Evolutionary conservation across 352 stramenopile genomes (phyloP).

Genomic region (Phytophthora colocasiae): DNA sequence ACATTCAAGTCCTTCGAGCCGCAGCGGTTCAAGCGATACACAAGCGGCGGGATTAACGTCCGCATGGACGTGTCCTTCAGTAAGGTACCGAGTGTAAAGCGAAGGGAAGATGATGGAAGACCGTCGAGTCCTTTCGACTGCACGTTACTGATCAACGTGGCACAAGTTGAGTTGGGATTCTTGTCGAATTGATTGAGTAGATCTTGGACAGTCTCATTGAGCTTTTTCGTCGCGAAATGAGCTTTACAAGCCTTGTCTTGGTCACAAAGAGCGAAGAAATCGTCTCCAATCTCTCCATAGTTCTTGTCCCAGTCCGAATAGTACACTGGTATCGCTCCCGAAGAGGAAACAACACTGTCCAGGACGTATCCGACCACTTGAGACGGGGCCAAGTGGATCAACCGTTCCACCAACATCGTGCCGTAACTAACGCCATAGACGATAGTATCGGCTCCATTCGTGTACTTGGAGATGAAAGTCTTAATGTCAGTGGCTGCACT

Average conservation of each 20-base stretch:
- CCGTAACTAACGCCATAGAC: conserved; percentile 70
- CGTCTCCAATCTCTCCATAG: conserved; percentile 38
- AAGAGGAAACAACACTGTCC: conserved; percentile 37
- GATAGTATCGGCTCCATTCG: conserved; percentile 31
- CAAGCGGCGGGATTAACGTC: conserved; percentile 40
- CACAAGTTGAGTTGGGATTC: conserved; percentile 29
- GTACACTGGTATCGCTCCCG: conserved; percentile 13
- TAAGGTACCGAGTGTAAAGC: conserved; percentile 31
- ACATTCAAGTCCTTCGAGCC: conserved; percentile 27
- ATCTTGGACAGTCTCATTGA: conserved; percentile 23
- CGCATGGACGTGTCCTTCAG: conserved; percentile 30
- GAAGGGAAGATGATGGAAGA: conserved; percentile 30
- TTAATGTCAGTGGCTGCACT: conserved; percentile 41
- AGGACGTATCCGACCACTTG: conserved; percentile 52
- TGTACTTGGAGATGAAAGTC: conserved; percentile 31
- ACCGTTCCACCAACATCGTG: conserved; percentile 50
- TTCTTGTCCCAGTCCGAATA: conserved; percentile 48
- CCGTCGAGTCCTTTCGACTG: conserved; percentile 13
- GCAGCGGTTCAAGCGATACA: conserved; percentile 47
- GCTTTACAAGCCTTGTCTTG: conserved; percentile 24
- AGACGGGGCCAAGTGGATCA: conserved; percentile 50
- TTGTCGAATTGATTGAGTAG: conserved; percentile 26
- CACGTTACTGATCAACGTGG: conserved; percentile 10
- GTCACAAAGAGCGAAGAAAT: conserved; percentile 30
- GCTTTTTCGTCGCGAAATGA: conserved; percentile 19